Percentiles rank a stretch among this genome's conserved stretches.
Evolutionary conservation across 768 basidiomycete species (phyloP).

Genomic region (Boletus subparvulus): DNA sequence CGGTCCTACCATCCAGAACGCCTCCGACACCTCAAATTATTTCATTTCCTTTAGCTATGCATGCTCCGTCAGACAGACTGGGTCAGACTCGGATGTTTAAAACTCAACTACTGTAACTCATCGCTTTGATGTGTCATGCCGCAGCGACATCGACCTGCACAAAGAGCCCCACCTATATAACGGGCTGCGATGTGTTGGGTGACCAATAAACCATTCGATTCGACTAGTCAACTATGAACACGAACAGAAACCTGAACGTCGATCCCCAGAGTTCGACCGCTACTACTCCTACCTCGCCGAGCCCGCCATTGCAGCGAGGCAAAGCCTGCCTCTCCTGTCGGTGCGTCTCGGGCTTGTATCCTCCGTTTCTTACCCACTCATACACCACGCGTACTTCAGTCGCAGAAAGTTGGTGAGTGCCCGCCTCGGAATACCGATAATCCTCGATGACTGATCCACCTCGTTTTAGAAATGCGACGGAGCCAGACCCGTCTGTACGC

Average conservation of each 20-base stretch:
- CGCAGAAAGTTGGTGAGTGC: slow-evolving; percentile 48
- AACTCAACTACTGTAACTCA: neutral
- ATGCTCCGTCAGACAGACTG: too few relatives aligned
- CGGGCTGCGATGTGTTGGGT: neutral
- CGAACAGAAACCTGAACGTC: neutral
- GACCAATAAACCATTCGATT: neutral
- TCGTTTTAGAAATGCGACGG: slow-evolving; percentile 75
- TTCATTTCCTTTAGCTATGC: neutral
- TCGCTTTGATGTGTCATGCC: slow-evolving; percentile 1
- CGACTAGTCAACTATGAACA: neutral
- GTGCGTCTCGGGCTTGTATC: slow-evolving; percentile 28
- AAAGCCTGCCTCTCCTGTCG: slow-evolving; percentile 54
- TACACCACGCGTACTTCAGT: slow-evolving; percentile 24
- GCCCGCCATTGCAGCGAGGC: slow-evolving; percentile 42
- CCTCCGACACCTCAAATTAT: neutral
- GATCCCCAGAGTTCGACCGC: slow-evolving; percentile 5
- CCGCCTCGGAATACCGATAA: too few relatives aligned
- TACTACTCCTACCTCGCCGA: neutral
- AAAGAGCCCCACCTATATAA: slow-evolving; percentile 13
- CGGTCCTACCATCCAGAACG: neutral
- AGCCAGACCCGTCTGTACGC: slow-evolving; percentile 59
- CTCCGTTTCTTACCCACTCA: neutral
- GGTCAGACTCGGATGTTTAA: neutral
- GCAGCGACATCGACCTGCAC: neutral
- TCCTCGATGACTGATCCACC: neutral